These are phyloP conservation scores for Margaritispora aquatica DNA, from an alignment of 495 filamentous ascomycete genomes.

Conservation along the genomic window DNA sequence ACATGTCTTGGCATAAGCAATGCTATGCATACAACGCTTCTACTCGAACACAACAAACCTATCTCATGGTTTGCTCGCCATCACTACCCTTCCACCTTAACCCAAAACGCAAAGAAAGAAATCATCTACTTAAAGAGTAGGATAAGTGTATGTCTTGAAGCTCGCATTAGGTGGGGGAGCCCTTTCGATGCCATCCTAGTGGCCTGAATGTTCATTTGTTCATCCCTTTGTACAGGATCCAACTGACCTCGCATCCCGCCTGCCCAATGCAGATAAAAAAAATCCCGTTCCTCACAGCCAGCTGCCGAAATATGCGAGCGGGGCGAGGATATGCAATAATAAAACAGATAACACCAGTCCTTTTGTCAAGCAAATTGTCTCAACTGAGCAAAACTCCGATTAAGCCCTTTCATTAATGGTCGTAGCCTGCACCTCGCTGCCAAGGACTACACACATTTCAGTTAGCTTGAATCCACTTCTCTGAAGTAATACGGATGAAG, in stretches of 20 bases:
- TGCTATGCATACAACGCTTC: background rate
- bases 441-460: constrained; percentile 37
- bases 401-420: constrained; percentile 27
- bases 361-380: constrained; percentile 10
- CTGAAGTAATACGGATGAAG: background rate
- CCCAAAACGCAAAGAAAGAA: constrained; percentile 5
- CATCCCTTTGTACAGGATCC: constrained; percentile 15
- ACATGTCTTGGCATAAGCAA: background rate
- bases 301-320: constrained; percentile 1
- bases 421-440: constrained; percentile 52
- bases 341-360: constrained; percentile 25
- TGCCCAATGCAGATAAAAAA: constrained; percentile 9
- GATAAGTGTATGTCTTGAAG: constrained; percentile 2
- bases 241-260: constrained; percentile 1
- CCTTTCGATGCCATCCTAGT: background rate
- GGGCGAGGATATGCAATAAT: constrained; percentile 17
- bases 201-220: constrained; percentile 1
- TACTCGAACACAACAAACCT: background rate
- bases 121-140: background rate
- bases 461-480: constrained; percentile 17
- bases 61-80: background rate
- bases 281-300: constrained; percentile 19
- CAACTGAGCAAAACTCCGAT: constrained; percentile 21
- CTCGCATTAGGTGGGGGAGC: background rate
- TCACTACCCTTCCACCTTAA: background rate